Conservation (phyloP, 2,329 filamentous ascomycete species). For the Rhinocladiella mackenziei region DNA sequence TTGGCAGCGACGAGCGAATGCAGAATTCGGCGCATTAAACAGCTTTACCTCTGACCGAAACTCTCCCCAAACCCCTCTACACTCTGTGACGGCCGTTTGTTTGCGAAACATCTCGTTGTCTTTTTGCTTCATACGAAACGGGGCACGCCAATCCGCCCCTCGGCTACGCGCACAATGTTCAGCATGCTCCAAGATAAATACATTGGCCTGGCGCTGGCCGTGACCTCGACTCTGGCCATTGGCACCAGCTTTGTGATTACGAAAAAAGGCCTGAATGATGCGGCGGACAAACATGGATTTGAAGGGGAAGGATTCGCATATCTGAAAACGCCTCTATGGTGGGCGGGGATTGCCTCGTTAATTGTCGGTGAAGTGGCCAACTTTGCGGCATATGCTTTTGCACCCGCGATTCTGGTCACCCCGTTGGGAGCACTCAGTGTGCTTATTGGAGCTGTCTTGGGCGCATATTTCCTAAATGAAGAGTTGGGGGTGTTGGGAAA, state of each 20-base stretch:
- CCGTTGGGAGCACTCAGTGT: constrained; percentile 91
- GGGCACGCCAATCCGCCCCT: constrained; percentile 2
- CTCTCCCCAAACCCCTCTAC: too few species aligned
- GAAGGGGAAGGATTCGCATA: constrained; percentile 96
- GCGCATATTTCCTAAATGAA: constrained; percentile 90
- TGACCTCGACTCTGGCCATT: constrained; percentile 47
- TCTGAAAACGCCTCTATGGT: constrained; percentile 92
- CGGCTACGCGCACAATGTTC: constrained; percentile 11
- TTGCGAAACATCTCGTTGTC: too few species aligned
- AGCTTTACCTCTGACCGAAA: too few species aligned
- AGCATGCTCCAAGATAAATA: constrained; percentile 38
- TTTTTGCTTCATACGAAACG: too few species aligned
- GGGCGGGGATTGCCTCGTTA: constrained; percentile 88
- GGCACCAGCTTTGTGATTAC: constrained; percentile 98
- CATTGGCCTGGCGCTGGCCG: constrained; percentile 45
- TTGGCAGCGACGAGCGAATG: too few species aligned
- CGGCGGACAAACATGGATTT: constrained; percentile 87
- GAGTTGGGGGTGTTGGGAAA: constrained; percentile 86
- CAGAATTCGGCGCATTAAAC: too few species aligned
- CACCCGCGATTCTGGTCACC: constrained; percentile 96
- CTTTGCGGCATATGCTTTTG: constrained; percentile 96
- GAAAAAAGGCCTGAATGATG: constrained; percentile 94
- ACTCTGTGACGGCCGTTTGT: too few species aligned
- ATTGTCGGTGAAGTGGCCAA: constrained; percentile 91
- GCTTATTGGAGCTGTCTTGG: constrained; percentile 87